These are phyloP conservation scores for Gracilaria caudata DNA, from an alignment of 23 red algal genomes.

Conservation along the genomic window DNA sequence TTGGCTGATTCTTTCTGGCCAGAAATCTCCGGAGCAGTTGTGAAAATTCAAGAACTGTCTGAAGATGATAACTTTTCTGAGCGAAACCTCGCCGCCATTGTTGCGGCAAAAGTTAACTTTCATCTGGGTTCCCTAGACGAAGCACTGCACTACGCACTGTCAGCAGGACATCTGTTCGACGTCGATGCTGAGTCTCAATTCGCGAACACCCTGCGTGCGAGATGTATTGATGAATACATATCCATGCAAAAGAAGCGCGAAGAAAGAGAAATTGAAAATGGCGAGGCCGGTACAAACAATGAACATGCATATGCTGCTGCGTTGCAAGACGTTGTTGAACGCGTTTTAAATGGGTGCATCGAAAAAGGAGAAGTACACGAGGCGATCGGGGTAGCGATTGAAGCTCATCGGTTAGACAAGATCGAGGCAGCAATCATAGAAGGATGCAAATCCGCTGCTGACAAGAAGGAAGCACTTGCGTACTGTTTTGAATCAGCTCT, in stretches of 20 bases:
- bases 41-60: slow-evolving; percentile 90
- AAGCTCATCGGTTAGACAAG: slow-evolving; percentile 82
- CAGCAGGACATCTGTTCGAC: slow-evolving; percentile 80
- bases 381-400: slow-evolving; percentile 91
- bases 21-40: slow-evolving; percentile 87
- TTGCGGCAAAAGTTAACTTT: slow-evolving; percentile 98
- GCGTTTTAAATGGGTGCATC: slow-evolving; percentile 83
- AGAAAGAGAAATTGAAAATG: background rate
- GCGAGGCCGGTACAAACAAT: background rate
- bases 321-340: slow-evolving; percentile 87
- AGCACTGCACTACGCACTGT: slow-evolving; percentile 88
- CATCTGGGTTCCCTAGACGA: slow-evolving; percentile 97
- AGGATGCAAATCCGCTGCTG: slow-evolving; percentile 43
- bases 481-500: slow-evolving; percentile 94
- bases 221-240: slow-evolving; percentile 97
- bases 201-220: slow-evolving; percentile 84
- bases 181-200: slow-evolving; percentile 86
- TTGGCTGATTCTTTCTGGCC: slow-evolving; percentile 95
- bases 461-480: slow-evolving; percentile 55
- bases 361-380: slow-evolving; percentile 82
- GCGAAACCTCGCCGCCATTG: slow-evolving; percentile 80
- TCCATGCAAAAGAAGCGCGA: slow-evolving; percentile 22
- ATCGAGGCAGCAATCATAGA: slow-evolving; percentile 71
- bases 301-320: slow-evolving; percentile 39
- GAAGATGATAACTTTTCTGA: slow-evolving; percentile 73